phyloP scores from a whole-genome alignment of 306 rosid genomes.

The Echinosophora koreensis region DNA sequence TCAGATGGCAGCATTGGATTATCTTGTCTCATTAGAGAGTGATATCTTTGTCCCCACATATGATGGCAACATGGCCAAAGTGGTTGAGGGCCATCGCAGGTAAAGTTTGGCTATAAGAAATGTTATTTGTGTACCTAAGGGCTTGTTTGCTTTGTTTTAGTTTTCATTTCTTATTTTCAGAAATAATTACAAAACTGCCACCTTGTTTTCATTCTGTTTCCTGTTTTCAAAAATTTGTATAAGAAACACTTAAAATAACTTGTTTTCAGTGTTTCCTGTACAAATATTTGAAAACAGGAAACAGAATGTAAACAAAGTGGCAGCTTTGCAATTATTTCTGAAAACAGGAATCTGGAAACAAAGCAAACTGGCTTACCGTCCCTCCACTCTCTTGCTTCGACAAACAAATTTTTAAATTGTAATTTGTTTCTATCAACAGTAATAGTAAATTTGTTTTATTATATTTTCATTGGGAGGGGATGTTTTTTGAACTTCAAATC shows the following conservation, averaged over 20 bases:
- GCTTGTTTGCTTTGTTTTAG: too few relatives aligned
- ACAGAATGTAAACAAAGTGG: too few relatives aligned
- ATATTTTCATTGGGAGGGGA: background rate
- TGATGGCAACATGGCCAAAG: slow-evolving; percentile 99
- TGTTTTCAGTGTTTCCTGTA: too few relatives aligned
- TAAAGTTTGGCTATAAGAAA: slow-evolving; percentile 46
- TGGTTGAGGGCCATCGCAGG: slow-evolving; percentile 99
- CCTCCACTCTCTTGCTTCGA: background rate
- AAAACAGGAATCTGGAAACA: too few relatives aligned
- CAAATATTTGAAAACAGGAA: too few relatives aligned
- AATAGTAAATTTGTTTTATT: background rate
- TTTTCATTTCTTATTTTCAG: too few relatives aligned
- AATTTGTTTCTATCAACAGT: background rate
- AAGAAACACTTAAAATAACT: too few relatives aligned
- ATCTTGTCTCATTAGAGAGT: slow-evolving; percentile 94
- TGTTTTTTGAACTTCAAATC: too few relatives aligned
- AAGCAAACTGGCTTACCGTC: background rate
- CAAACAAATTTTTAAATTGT: background rate
- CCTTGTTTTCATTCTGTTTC: too few relatives aligned
- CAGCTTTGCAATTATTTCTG: too few relatives aligned
- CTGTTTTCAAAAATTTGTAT: too few relatives aligned
- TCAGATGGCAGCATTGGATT: slow-evolving; percentile 99
- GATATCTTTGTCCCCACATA: slow-evolving; percentile 97
- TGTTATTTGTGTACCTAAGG: background rate
- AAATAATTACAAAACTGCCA: too few relatives aligned